Base-by-base conservation (phyloP, 768 basidiomycete genomes). In the Tricholoma bakamatsutake region DNA sequence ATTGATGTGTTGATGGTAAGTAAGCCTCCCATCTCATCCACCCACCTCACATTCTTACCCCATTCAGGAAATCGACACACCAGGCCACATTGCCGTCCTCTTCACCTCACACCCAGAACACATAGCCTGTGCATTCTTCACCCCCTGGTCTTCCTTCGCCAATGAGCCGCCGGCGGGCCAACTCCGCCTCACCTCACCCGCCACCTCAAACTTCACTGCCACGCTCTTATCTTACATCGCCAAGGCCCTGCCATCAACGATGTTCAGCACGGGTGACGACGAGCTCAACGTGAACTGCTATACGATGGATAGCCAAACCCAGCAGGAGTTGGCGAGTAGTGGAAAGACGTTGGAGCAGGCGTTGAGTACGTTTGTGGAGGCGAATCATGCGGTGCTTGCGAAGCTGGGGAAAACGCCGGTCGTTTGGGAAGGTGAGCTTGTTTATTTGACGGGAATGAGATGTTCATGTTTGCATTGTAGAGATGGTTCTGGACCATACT, bases 141-240 rank as follows among this genome's bases (percentile, higher is more conserved):
- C 74, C 1, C 87, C 85, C 0, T 87, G 87, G 85, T 15, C 70
- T 0, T 70, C 66, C 4, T 89, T 81, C 54, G 88, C 87, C 5
- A 77, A 72, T 59, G 86, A 93, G 59, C 91, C 92, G 1, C 92
- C 91, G 0, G 81, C 90, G 0, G 92, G 92, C 0, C 90, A 94
- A 64, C 80, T 93, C 10, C 85, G 88, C 40, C 77, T 94, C 52
- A 84, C 86, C 0, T 77, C 83, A 5, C 66, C 77, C 0, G 77
- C 74, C 1, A 85, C 85, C 7, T 71, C 81, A 55, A 73, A 80
- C 40, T 93, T 90, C 54, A 80, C 83, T 0, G 65, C 76, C 0
- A 68, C 66, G 7, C 62, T 94, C 12, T 68, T 93, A 62, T 69
- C 67, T 0, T 70, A 80, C 0, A 76, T 83, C 11, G 82, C 85